Percentiles rank a stretch among this genome's conserved stretches.
Conservation (phyloP, 1,139 yeast species). For the Pichia sp. region DNA sequence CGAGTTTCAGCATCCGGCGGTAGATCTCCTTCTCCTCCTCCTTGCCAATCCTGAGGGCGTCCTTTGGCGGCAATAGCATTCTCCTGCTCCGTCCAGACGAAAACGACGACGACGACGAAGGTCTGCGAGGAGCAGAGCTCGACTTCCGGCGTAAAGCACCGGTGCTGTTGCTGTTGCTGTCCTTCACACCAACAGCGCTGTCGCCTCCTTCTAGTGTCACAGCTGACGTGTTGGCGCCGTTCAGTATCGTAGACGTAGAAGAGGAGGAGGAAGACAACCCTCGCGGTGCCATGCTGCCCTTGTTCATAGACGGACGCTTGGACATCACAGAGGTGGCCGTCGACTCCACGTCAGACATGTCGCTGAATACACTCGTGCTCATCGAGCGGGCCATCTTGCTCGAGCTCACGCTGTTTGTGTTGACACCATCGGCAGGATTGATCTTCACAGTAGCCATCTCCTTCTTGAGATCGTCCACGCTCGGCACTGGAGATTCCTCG, state of each 20-base stretch:
- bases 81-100: neutral
- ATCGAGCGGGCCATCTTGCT: neutral
- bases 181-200: neutral
- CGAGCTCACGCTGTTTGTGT: neutral
- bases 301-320: slow-evolving; percentile 2
- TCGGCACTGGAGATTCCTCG: neutral
- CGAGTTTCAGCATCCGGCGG: slow-evolving; percentile 25
- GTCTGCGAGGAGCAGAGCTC: neutral
- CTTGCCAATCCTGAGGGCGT: slow-evolving; percentile 15
- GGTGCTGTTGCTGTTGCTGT: neutral
- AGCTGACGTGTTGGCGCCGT: neutral
- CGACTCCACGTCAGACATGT: neutral
- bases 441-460: neutral
- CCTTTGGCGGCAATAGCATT: neutral
- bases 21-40: slow-evolving; percentile 25
- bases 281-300: neutral
- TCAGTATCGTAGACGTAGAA: neutral
- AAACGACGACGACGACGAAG: neutral
- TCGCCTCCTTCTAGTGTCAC: neutral
- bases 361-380: slow-evolving; percentile 6
- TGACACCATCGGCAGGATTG: neutral
- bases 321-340: neutral
- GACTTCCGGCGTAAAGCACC: neutral
- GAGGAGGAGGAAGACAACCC: neutral
- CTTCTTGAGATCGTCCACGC: neutral